Conservation (phyloP, 2,329 filamentous ascomycete species). For the Ascochyta lentis region DNA sequence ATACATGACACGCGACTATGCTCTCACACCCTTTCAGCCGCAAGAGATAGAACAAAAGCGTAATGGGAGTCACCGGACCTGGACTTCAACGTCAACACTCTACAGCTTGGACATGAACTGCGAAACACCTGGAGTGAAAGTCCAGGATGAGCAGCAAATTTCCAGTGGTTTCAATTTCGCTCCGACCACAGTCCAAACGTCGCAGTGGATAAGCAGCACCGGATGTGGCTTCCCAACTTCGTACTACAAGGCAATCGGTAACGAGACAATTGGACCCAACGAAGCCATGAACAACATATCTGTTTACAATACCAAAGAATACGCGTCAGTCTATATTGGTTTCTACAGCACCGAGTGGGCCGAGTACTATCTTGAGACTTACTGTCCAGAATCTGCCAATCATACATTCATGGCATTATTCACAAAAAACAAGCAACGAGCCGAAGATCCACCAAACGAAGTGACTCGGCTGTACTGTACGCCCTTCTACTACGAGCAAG, state of each 20-base stretch:
- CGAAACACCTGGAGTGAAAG: not conserved
- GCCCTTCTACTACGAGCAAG: not conserved
- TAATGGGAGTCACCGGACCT: not conserved
- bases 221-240: not conserved
- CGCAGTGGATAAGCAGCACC: not conserved
- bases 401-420: not conserved
- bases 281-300: not conserved
- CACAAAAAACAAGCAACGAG: not conserved
- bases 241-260: not conserved
- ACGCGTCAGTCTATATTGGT: not conserved
- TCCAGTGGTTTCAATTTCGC: not conserved
- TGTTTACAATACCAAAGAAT: not conserved
- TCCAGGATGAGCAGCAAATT: not conserved
- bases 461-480: not conserved
- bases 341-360: not conserved
- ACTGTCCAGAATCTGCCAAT: not conserved
- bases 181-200: not conserved
- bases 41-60: not conserved
- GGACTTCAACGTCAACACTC: not conserved
- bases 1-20: not conserved
- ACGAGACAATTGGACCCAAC: not conserved
- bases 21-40: not conserved
- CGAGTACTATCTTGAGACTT: not conserved
- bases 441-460: not conserved
- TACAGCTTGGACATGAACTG: not conserved